Conservation (phyloP, 179 eudicot genomes). For the Gypsophila paniculata region DNA sequence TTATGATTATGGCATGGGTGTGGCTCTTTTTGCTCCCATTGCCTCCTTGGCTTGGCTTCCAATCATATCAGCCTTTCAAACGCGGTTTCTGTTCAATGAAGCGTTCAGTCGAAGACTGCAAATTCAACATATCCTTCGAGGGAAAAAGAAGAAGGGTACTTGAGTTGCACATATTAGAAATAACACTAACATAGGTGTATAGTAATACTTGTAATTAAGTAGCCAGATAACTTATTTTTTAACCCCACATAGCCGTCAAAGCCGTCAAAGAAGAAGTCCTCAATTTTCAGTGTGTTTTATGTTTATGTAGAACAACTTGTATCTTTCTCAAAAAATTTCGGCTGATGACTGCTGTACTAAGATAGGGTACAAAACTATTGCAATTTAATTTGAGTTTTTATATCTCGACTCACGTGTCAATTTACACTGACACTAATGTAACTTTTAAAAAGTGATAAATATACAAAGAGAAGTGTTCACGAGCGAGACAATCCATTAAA, state of each 20-base stretch:
- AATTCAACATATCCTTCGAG: conserved; percentile 71
- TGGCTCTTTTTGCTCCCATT: conserved; percentile 68
- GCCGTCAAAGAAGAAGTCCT: too few relatives aligned
- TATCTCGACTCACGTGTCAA: too few relatives aligned
- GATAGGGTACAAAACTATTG: too few relatives aligned
- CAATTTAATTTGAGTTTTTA: too few relatives aligned
- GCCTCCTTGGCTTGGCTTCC: conserved; percentile 94
- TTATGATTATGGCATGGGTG: conserved; percentile 81
- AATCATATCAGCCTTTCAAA: conserved; percentile 78
- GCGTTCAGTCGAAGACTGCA: conserved; percentile 83
- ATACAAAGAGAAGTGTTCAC: too few relatives aligned
- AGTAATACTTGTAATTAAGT: not conserved
- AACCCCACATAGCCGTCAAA: not conserved
- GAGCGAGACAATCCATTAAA: too few relatives aligned
- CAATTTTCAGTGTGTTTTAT: too few relatives aligned
- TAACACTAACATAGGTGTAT: not conserved
- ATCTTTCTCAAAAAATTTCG: too few relatives aligned
- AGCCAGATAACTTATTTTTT: conserved; percentile 6
- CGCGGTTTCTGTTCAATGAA: conserved; percentile 89
- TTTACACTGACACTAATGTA: too few relatives aligned
- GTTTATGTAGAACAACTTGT: too few relatives aligned
- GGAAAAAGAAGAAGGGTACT: conserved; percentile 62
- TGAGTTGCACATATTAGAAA: conserved; percentile 23
- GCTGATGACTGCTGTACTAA: too few relatives aligned
- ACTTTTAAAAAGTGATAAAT: too few relatives aligned